These are phyloP conservation scores for Coniochaeta hoffmannii DNA, from an alignment of 2,329 filamentous ascomycete species.

Conservation along the genomic window DNA sequence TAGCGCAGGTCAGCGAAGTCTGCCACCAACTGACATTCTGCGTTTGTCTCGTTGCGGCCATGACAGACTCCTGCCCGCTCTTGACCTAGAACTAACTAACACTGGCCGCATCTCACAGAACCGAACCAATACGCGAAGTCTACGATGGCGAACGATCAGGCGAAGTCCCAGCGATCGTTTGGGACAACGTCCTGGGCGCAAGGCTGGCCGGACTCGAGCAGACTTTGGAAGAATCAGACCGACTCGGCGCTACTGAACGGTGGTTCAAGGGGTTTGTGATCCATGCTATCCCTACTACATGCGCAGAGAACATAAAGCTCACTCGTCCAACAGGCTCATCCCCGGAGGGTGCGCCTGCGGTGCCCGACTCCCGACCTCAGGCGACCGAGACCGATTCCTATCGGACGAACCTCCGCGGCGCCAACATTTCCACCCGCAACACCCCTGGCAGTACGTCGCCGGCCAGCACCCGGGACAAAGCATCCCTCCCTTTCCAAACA, in stretches of 20 bases:
- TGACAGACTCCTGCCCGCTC: conserved; percentile 8
- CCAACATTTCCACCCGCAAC: conserved; percentile 45
- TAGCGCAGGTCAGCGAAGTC: not conserved
- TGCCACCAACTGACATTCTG: not conserved
- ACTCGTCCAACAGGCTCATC: conserved; percentile 21
- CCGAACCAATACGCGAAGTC: conserved; percentile 24
- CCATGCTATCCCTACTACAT: not conserved
- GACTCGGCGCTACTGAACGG: too few relatives aligned
- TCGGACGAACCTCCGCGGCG: conserved; percentile 36
- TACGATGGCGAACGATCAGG: conserved; percentile 19
- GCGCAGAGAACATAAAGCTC: conserved; percentile 6
- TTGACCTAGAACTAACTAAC: not conserved
- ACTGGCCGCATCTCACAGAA: not conserved
- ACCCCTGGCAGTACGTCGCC: conserved; percentile 51
- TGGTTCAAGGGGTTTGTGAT: conserved; percentile 21
- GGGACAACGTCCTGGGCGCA: not conserved
- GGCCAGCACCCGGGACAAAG: conserved; percentile 37
- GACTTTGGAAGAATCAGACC: too few relatives aligned
- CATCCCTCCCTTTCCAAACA: conserved; percentile 39
- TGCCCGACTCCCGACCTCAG: conserved; percentile 61
- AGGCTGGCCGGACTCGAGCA: conserved; percentile 24
- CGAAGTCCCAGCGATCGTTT: not conserved
- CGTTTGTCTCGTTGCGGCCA: not conserved
- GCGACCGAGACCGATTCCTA: conserved; percentile 63
- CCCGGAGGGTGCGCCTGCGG: conserved; percentile 41